Base-by-base conservation (phyloP, 1,284 basidiomycete genomes). In the Apiotrichum sp. region DNA sequence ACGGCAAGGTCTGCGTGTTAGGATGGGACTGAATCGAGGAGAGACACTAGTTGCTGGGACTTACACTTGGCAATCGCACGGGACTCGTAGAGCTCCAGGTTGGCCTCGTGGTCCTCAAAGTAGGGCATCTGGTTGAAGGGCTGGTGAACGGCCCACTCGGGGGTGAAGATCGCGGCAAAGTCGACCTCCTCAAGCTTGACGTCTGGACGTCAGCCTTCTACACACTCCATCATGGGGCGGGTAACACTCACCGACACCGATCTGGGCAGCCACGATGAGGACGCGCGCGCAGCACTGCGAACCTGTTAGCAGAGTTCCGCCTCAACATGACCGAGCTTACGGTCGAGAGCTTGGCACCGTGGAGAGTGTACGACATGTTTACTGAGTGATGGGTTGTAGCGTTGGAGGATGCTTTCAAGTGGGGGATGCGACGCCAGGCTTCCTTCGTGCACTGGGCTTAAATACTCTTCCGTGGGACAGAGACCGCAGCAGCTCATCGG, bases 51-150 rank as follows among this genome's bases (percentile, higher is more conserved):
- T 2, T 22, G 29, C 14, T 3, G 11, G 46, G 55, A 78, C 65
- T 55, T 54, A 69, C 67, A 81, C 62, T 80, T 80, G 45, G 69
- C 67, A 50, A 84, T 83, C 3, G 83, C 82, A 39, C 83, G 80
- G 38, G 78, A 80, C 66, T 84, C 80, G 60, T 75, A 80, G n/a
- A 81, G 13, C 50, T 61, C 57, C n/a, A 65, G 46, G 1, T 57
- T 57, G 16, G 36, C 60, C 39, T 63, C 63, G n/a, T 63, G 62
- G 58, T 72, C 78, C 40, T 58, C 81, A 54, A 87, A 78, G 70
- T 80, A 84, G 2, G 85, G 85, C 58, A 86, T 70, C 68, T 84
- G 82, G 16, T 83, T 84, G 62, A 86, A 87, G 0, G 86, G 85
- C 60, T 86, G 84, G 31, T 77, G 68, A 33, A 66, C 68, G 29